phyloP scores from a whole-genome alignment of 805 yeast genomes.

The Saturnispora gosingensis region DNA sequence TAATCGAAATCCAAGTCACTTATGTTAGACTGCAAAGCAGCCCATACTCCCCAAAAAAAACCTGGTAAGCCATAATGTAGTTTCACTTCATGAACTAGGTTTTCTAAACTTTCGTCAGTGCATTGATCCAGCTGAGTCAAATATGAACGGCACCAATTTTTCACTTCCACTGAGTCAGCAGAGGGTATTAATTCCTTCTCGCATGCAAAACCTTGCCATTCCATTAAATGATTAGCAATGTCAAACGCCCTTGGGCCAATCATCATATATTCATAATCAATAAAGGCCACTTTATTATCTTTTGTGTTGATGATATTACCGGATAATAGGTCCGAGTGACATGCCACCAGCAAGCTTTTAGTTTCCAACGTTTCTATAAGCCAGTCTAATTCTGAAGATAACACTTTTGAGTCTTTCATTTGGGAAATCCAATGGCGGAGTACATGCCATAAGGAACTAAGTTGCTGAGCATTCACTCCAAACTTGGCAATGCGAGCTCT shows the following conservation, averaged over 20 bases:
- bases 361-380: constrained; percentile 31
- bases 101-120: constrained; percentile 24
- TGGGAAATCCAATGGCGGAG: constrained; percentile 60
- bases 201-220: constrained; percentile 79
- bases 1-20: constrained; percentile 70
- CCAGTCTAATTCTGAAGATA: constrained; percentile 49
- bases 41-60: constrained; percentile 81
- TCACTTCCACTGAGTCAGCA: constrained; percentile 29
- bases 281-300: constrained; percentile 42
- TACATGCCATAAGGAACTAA: constrained; percentile 46
- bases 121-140: constrained; percentile 23
- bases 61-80: constrained; percentile 73
- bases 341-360: constrained; percentile 48
- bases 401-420: constrained; percentile 30
- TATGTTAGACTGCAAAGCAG: constrained; percentile 60
- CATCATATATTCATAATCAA: constrained; percentile 65
- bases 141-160: constrained; percentile 55
- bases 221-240: constrained; percentile 65
- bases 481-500: not conserved
- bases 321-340: constrained; percentile 65
- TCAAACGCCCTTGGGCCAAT: constrained; percentile 70
- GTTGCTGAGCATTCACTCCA: constrained; percentile 6
- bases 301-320: constrained; percentile 48
- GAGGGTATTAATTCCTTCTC: constrained; percentile 48
- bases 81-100: constrained; percentile 45